phyloP scores from a whole-genome alignment of 1,139 yeast species.

The Geotrichum histeridarum region DNA sequence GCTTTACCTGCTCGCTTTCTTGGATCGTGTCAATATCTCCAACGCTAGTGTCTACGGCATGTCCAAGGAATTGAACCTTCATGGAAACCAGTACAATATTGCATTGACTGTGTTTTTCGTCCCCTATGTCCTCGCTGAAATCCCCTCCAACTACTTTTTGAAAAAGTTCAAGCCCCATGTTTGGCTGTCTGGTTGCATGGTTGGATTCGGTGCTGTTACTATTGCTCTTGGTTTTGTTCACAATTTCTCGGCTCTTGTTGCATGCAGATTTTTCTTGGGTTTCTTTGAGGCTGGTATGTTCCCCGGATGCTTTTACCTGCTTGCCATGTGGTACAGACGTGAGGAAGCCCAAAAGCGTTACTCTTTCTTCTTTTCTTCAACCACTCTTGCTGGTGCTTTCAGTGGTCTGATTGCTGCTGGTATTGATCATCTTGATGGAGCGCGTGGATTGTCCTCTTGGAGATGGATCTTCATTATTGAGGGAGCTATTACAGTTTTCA shows the following conservation, averaged over 20 bases:
- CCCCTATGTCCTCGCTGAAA: conserved; percentile 64
- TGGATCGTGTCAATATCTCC: conserved; percentile 70
- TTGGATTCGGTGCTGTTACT: conserved; percentile 57
- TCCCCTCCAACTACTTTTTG: conserved; percentile 59
- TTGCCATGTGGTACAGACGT: conserved; percentile 51
- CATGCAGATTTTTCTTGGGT: conserved; percentile 61
- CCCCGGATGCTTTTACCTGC: conserved; percentile 66
- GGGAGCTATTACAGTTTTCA: conserved; percentile 62
- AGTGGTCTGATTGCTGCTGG: conserved; percentile 72
- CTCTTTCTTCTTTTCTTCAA: conserved; percentile 62
- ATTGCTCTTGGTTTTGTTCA: conserved; percentile 62
- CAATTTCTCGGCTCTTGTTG: conserved; percentile 54
- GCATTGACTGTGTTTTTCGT: conserved; percentile 63
- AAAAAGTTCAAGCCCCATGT: conserved; percentile 59
- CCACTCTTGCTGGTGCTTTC: conserved; percentile 77
- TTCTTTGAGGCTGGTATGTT: conserved; percentile 64
- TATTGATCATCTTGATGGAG: conserved; percentile 48
- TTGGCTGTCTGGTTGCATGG: conserved; percentile 55
- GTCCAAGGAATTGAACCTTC: conserved; percentile 46
- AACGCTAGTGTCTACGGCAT: conserved; percentile 69
- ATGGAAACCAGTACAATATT: conserved; percentile 57
- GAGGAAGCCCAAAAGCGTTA: conserved; percentile 65
- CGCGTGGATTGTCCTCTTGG: conserved; percentile 54
- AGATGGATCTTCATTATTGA: conserved; percentile 71
- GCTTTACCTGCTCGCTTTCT: conserved; percentile 60